A percentile compares a stretch with the other conserved stretches of the same genome.
Evolutionary conservation across 371 early-diverging fungal genomes (phyloP).

Genomic region (Mucor circinelloides): DNA sequence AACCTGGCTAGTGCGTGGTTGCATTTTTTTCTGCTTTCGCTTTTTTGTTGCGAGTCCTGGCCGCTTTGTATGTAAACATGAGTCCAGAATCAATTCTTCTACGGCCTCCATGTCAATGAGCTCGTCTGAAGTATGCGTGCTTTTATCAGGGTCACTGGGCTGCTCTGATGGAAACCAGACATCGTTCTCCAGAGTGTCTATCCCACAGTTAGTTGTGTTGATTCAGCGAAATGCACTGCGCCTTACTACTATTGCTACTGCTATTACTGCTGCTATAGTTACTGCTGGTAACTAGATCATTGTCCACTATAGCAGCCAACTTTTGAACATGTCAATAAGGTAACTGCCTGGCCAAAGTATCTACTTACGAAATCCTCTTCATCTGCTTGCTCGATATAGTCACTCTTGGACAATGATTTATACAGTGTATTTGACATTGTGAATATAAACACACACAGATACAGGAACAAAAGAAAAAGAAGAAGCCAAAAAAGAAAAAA

Average conservation of each 20-base stretch:
- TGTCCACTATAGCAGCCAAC: not conserved
- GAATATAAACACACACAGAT: no score
- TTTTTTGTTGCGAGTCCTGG: not conserved
- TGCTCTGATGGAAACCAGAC: slow-evolving; percentile 10
- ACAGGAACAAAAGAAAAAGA: not conserved
- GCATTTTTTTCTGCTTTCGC: not conserved
- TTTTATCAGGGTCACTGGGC: not conserved
- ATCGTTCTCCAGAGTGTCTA: slow-evolving; percentile 7
- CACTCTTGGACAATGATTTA: not conserved
- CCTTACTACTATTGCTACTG: not conserved
- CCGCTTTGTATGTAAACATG: not conserved
- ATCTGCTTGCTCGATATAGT: not conserved
- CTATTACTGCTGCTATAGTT: slow-evolving; percentile 2
- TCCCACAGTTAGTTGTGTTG: not conserved
- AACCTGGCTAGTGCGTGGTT: not conserved
- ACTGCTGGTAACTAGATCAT: not conserved
- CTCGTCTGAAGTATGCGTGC: not conserved
- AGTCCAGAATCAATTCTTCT: not conserved
- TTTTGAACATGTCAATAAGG: not conserved
- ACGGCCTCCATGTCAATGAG: not conserved
- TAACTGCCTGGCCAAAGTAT: not conserved
- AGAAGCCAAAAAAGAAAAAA: not conserved
- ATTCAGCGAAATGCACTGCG: not conserved
- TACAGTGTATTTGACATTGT: not conserved
- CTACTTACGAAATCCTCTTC: not conserved